A percentile compares a stretch with the other conserved stretches of the same genome.
These are phyloP conservation scores for Hirsutella thompsonii DNA, from an alignment of 2,329 filamentous ascomycete species.

Conservation along the genomic window DNA sequence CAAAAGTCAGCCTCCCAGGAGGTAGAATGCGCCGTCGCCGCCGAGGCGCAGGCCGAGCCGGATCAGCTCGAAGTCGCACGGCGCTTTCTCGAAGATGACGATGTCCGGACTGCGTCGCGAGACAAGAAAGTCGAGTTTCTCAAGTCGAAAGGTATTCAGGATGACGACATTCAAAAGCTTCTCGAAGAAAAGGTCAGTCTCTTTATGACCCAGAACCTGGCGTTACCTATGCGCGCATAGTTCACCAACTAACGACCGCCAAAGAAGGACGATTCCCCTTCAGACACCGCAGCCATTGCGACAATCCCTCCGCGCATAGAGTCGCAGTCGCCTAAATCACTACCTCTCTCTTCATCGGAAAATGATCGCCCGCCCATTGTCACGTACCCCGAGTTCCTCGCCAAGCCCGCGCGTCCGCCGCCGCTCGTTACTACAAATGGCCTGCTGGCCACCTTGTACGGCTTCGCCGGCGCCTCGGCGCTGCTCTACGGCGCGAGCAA, in stretches of 20 bases:
- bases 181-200: slow-evolving; percentile 24
- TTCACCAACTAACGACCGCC: not conserved
- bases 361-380: slow-evolving; percentile 46
- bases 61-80: slow-evolving; percentile 48
- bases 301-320: not conserved
- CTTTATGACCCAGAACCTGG: too few relatives aligned
- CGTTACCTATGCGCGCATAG: too few relatives aligned
- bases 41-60: slow-evolving; percentile 2
- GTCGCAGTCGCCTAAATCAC: not conserved
- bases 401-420: slow-evolving; percentile 39
- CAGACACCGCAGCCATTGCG: slow-evolving; percentile 3
- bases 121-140: slow-evolving; percentile 69
- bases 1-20: slow-evolving; percentile 11
- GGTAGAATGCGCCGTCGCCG: slow-evolving; percentile 6
- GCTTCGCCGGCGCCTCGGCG: slow-evolving; percentile 43
- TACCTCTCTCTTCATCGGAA: slow-evolving; percentile 11
- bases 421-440: slow-evolving; percentile 49
- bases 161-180: slow-evolving; percentile 55
- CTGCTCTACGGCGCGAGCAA: slow-evolving; percentile 59
- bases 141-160: slow-evolving; percentile 58
- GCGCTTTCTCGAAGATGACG: slow-evolving; percentile 63
- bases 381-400: slow-evolving; percentile 59
- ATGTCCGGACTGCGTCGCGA: slow-evolving; percentile 53
- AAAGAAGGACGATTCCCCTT: slow-evolving; percentile 3
- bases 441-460: slow-evolving; percentile 46